Base-by-base conservation (phyloP, 1,284 basidiomycete genomes). In the Fomitopsis palustris region DNA sequence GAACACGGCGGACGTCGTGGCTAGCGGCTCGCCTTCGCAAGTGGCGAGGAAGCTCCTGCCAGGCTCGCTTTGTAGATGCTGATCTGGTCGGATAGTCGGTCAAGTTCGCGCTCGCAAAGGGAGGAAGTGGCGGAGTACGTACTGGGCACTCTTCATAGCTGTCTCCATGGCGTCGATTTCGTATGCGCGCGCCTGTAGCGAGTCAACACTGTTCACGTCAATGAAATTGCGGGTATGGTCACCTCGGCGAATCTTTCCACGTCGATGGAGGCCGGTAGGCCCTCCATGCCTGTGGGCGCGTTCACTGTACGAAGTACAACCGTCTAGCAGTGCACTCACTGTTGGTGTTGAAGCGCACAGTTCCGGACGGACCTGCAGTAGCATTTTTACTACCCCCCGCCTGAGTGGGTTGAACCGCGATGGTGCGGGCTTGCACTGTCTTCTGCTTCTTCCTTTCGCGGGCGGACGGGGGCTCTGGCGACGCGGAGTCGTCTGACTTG, bases 1-100 rank as follows among this genome's bases (percentile, higher is more conserved):
- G 95, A n/a, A 98, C 92, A 16, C 94, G 85, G 6, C 93, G 85
- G 19, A 93, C 87, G 73, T 97, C 90, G 72, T 97, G 95, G 65
- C 93, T 95, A 1, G 95, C 95, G 10, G 95, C 95, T 67, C 95
- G 81, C 33, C 95, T 83, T 25, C 95, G 83, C 14, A 98, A 79
- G 70, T 95, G 92, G 23, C 95, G 82, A 10, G 95, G 95, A 9
- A 97, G 80, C 16, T 90, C 86, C 73, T 98, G 95, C 85, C 95
- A 98, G 1, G 88, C 92, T 58, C 95, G 81, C 61, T 91, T 86
- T 0, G 87, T 91, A 25, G 87, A 84, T 61, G 82, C 84, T 4
- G 69, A 60, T 47, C 75, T 76, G 54, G 0, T 49, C 27, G 17
- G n/a, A 19, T 45, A 35, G 21, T 25, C 27, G n/a, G 54, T 21